Base-by-base conservation (phyloP, 495 filamentous ascomycete genomes). In the Hypoxylon subgilvum region DNA sequence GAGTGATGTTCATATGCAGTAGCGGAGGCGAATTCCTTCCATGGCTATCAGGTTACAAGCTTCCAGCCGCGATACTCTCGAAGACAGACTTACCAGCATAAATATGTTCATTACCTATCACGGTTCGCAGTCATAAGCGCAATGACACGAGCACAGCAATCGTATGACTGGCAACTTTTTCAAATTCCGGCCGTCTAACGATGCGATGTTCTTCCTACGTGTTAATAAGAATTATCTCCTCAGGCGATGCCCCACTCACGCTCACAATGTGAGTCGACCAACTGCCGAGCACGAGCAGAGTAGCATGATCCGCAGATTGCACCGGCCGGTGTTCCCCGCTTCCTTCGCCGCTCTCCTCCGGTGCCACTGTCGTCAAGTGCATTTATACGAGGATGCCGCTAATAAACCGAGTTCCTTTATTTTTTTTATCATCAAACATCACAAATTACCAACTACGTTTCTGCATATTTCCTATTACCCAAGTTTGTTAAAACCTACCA, bases 281-380 rank as follows among this genome's bases (percentile, higher is more conserved):
- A 62, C 58, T 62, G 52, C 58, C 58, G 58, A 62, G 44, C 38
- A 2, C 10, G 25, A 42, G 49, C 46, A 52, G 25, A 42, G 49
- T 51, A 52, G 40, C 51, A 19, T 44, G 58, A 55, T 62, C 51
- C 58, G 50, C 58, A 46, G 49, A 12, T 34, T 43, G 50, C 48
- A 35, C 23, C 34, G 45, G 32, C 23, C 38, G 31, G 43, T 34
- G 19, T 30, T 46, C 44, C 52, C 52, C 52, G 43, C 43, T 31
- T 32, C 36, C 42, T 42, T 32, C 44, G 34, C 43, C n/a, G 7
- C 13, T 42, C 47, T 5, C 36, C 34, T 39, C 28, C 32, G 35
- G 22, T 27, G 18, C 43, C 52, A 16, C 32, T 17, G 23, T 45
- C 25, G 36, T 34, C 3, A 18, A 17, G 18, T 38, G 34, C 34